These are phyloP conservation scores for Alternaria consortialis DNA, from an alignment of 2,329 filamentous ascomycete genomes.

Conservation along the genomic window DNA sequence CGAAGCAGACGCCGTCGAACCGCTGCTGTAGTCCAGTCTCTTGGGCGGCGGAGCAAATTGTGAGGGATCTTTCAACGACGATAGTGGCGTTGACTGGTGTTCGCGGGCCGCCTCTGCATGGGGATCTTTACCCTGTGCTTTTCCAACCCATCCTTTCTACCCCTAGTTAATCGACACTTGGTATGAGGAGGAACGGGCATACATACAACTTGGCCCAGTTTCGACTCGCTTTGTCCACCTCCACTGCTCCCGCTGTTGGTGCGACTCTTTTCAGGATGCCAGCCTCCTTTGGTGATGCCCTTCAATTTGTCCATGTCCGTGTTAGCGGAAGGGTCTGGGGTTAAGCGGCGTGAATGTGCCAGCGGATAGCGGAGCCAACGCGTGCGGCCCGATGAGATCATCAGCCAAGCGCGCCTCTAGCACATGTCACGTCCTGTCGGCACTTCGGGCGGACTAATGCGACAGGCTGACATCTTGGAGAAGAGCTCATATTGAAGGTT, in stretches of 20 bases:
- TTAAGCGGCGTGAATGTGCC: conserved; percentile 20
- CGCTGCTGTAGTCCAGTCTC: conserved; percentile 61
- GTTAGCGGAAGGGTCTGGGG: conserved; percentile 13
- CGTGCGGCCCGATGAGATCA: conserved; percentile 35
- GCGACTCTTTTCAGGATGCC: conserved; percentile 53
- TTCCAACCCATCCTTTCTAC: conserved; percentile 67
- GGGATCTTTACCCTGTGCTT: conserved; percentile 57
- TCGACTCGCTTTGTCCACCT: conserved; percentile 57
- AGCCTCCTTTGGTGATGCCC: conserved; percentile 58
- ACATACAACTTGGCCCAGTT: conserved; percentile 62
- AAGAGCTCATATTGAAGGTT: background rate
- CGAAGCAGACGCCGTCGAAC: conserved; percentile 49
- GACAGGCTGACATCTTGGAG: background rate
- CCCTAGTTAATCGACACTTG: conserved; percentile 18
- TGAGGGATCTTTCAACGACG: conserved; percentile 76
- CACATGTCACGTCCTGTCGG: conserved; percentile 8
- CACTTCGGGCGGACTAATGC: background rate
- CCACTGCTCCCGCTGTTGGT: conserved; percentile 13
- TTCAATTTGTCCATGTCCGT: conserved; percentile 47
- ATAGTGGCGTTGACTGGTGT: conserved; percentile 70
- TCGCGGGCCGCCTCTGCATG: conserved; percentile 48
- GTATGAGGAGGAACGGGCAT: conserved; percentile 45
- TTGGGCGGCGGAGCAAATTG: conserved; percentile 85
- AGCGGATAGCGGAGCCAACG: conserved; percentile 15
- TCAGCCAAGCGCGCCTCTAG: conserved; percentile 23